These are phyloP conservation scores for Xylariaceae sp. DNA, from an alignment of 2,329 filamentous ascomycete genomes.

Conservation along the genomic window DNA sequence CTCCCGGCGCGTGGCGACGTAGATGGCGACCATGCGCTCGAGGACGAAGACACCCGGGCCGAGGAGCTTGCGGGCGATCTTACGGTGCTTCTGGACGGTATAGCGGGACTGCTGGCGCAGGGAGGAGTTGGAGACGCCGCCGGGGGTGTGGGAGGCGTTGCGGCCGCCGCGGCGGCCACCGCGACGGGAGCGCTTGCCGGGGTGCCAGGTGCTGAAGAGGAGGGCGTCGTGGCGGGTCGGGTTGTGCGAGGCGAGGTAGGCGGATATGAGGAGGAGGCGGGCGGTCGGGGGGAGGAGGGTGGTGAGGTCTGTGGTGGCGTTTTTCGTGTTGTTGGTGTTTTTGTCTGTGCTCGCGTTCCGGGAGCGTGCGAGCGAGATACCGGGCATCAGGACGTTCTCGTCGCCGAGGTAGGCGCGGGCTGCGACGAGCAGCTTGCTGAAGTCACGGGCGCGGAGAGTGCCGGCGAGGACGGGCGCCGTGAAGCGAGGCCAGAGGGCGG, in stretches of 20 bases:
- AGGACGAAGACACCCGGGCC: conserved; percentile 73
- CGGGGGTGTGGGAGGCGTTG: conserved; percentile 13
- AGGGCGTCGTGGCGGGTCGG: conserved; percentile 66
- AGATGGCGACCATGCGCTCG: conserved; percentile 75
- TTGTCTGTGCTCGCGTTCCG: neutral
- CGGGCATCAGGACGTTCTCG: conserved; percentile 64
- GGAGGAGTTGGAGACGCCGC: neutral
- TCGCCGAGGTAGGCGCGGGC: conserved; percentile 67
- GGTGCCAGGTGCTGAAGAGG: conserved; percentile 69
- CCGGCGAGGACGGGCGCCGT: conserved; percentile 70
- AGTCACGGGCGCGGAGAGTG: conserved; percentile 73
- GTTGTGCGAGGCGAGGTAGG: conserved; percentile 80
- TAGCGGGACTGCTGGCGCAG: neutral
- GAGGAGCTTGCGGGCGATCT: conserved; percentile 72
- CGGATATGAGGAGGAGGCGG: conserved; percentile 68
- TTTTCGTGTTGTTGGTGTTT: neutral
- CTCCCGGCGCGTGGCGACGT: conserved; percentile 59
- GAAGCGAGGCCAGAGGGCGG: conserved; percentile 80
- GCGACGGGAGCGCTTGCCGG: conserved; percentile 46
- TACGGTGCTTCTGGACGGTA: conserved; percentile 46
- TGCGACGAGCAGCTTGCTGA: conserved; percentile 74
- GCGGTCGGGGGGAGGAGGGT: conserved; percentile 66
- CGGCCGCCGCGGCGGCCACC: conserved; percentile 33
- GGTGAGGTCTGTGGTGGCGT: conserved; percentile 41
- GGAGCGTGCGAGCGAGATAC: conserved; percentile 39